Base-by-base conservation (phyloP, 2,329 filamentous ascomycete genomes). In the Hymenoscyphus fraxineus region DNA sequence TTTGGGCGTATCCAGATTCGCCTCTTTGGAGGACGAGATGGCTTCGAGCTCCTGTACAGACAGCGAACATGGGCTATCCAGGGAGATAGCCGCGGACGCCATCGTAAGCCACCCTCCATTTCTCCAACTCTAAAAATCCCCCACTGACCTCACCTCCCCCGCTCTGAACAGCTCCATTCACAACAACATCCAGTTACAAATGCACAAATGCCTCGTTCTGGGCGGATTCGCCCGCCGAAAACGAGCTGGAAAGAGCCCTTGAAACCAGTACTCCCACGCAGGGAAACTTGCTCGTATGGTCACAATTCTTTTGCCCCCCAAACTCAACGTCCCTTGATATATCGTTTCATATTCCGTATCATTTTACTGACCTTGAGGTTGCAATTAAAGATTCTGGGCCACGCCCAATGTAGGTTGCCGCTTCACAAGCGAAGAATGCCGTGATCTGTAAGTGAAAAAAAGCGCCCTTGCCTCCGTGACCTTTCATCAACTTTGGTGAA, bases 351-450 rank as follows among this genome's bases (percentile, higher is more conserved):
- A n/a, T 35, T 13, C 47, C 12, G 12, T 15, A 27, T 13, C 47
- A 15, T 2, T 54, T 54, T 22, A 27, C 13, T 54, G 19, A 54
- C 47, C 22, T 22, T 16, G n/a, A n/a, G 9, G 6, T 51, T 19
- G 13, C 47, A 27, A 27, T 54, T 27, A 54, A 27, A 69, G 70
- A 61, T 67, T 62, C 22, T 70, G 69, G 62, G 55, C 54, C 15
- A 66, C 65, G 1, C 56, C 61, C 4, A 64, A 64, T 32, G 67
- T 66, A 54, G 59, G 51, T 2, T 73, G 72, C 39, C 70, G 70
- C n/a, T 73, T 70, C 64, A 68, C 63, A 0, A 68, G 66, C 19
- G 69, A 69, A 59, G 69, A 72, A 66, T 73, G 72, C 56, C 66
- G 69, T 1, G 65, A 73, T 51, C 62, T 73, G 2, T 71, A 73